Percentiles rank a stretch among this genome's conserved stretches.
phyloP scores from a whole-genome alignment of 352 stramenopile genomes.

The Hyphochytrium catenoides region DNA sequence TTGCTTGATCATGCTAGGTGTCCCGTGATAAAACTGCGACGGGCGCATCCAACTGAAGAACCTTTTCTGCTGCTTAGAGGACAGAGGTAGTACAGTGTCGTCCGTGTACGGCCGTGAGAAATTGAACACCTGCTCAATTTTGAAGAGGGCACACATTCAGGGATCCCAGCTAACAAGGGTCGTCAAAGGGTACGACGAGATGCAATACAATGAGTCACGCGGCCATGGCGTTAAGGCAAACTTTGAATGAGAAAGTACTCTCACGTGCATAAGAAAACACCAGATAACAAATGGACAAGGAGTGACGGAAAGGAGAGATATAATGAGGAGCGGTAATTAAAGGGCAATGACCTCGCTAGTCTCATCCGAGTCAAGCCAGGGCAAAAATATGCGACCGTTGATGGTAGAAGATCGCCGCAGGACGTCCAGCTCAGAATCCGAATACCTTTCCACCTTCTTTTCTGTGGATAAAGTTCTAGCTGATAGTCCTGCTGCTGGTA shows the following conservation, averaged over 20 bases:
- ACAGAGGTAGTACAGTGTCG: slow-evolving; percentile 23
- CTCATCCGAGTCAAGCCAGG: slow-evolving; percentile 34
- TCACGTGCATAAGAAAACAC: slow-evolving; percentile 19
- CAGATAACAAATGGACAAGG: too few species aligned
- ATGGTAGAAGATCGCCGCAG: slow-evolving; percentile 48
- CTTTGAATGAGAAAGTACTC: neutral
- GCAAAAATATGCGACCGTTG: slow-evolving; percentile 51
- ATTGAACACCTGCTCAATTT: too few species aligned
- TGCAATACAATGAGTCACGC: too few species aligned
- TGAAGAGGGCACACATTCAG: too few species aligned
- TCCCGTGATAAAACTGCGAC: slow-evolving; percentile 21
- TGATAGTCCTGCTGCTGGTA: too few species aligned
- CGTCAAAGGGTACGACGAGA: too few species aligned
- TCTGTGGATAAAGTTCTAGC: too few species aligned
- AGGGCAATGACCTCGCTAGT: too few species aligned
- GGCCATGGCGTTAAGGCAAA: neutral
- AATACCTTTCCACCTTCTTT: slow-evolving; percentile 27
- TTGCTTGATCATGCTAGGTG: slow-evolving; percentile 35
- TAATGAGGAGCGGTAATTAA: too few species aligned
- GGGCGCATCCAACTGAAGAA: slow-evolving; percentile 32
- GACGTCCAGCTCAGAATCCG: slow-evolving; percentile 34
- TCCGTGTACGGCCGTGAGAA: too few species aligned
- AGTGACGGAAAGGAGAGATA: too few species aligned
- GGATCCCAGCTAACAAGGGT: too few species aligned
- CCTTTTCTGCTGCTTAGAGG: slow-evolving; percentile 35